These are phyloP conservation scores for Pseudomonodictys pantanalensis DNA, from an alignment of 495 filamentous ascomycete genomes.

Conservation along the genomic window DNA sequence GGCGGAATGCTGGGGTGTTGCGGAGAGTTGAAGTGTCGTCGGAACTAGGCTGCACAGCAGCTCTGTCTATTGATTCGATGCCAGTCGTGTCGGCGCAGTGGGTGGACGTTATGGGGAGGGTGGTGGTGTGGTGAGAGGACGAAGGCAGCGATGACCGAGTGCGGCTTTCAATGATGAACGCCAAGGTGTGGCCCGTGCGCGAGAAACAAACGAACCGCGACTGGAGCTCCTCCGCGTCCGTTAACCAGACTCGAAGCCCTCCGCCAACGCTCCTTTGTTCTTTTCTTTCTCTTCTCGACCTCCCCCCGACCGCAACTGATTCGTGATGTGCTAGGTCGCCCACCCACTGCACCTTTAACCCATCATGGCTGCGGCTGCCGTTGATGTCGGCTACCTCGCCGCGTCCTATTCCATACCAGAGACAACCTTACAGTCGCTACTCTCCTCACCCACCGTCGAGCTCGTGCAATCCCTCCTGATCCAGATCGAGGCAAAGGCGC, in stretches of 20 bases:
- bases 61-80: no score
- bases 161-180: no score
- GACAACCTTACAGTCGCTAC: slow-evolving; percentile 59
- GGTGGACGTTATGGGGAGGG: neutral
- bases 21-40: neutral
- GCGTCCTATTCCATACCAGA: slow-evolving; percentile 71
- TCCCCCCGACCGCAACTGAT: neutral
- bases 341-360: slow-evolving; percentile 1
- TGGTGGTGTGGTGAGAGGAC: neutral
- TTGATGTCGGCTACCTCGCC: slow-evolving; percentile 74
- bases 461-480: slow-evolving; percentile 68
- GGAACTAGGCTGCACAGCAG: slow-evolving; percentile 3
- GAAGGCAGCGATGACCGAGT: neutral
- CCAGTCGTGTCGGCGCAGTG: neutral
- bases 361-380: slow-evolving; percentile 70
- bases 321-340: slow-evolving; percentile 24
- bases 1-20: neutral
- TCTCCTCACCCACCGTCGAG: slow-evolving; percentile 72
- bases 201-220: no score
- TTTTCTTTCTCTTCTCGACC: slow-evolving; percentile 8
- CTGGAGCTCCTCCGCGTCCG: no score
- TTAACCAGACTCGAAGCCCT: neutral
- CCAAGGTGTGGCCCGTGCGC: no score
- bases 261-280: slow-evolving; percentile 3
- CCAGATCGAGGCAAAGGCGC: slow-evolving; percentile 66